Evolutionary conservation across 1,139 yeast genomes (phyloP), one percentile per base, ranked within the genome.

Genomic region (Geotrichum bryndzae): DNA sequence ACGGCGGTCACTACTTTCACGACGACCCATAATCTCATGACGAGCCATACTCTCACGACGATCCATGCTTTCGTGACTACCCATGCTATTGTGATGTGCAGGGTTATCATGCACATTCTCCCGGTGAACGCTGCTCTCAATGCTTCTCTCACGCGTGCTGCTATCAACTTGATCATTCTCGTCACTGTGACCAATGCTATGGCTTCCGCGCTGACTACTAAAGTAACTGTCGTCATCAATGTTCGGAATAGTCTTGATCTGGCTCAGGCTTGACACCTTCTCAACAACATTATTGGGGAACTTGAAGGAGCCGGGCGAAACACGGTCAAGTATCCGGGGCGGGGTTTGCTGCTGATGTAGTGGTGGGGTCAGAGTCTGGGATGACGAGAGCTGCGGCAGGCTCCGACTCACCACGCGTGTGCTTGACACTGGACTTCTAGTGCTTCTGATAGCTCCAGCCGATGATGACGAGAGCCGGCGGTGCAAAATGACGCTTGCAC

Each of bases 241-340:
- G 33, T 57, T 57, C 22, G 59, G 59, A 18, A 57, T 56, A 2
- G 59, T 57, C 46, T 52, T 57, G 15, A 57, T 57, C 25, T 57
- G 59, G 53, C 59, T 57, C 48, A 57, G 27, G 31, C 59, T 57
- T 4, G 59, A 57, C n/a, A 57, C 59, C 46, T 41, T 41, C 18
- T 41, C 7, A 41, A 18, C 46, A 41, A 13, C 46, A 15, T 11
- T 41, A 41, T 41, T 41, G 5, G 46, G 46, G 15, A 41, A 41
- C 46, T 41, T 41, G 22, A 41, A 41, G 7, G 46, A n/a, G 15
- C 46, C 46, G 1, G 22, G 46, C 18, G 46, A 41, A 2, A 6
- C 22, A 4, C 15, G 18, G 46, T 41, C 46, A n/a, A 13, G n/a
- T 5, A 13, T n/a, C 46, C n/a, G 18, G n/a, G 46, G 22, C 6